Conservation (phyloP, 169 alveolate species). For the Plasmodium vinckei region DNA sequence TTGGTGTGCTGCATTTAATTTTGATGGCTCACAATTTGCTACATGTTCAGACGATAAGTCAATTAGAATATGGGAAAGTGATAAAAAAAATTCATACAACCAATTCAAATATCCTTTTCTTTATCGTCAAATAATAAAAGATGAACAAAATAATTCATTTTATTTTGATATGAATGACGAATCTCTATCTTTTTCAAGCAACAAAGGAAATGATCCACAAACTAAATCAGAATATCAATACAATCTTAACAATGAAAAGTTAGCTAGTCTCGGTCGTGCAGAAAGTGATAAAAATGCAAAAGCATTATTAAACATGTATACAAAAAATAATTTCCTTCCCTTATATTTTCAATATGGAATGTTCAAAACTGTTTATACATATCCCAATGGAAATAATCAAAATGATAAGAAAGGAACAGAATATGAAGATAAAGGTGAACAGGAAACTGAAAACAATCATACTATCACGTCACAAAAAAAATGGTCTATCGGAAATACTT, state of each 20-base stretch:
- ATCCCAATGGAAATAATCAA: background rate
- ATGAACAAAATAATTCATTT: conserved; percentile 11
- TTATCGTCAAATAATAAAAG: conserved; percentile 33
- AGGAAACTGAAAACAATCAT: no score
- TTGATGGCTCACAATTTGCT: conserved; percentile 80
- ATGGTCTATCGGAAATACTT: no score
- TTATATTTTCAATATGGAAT: conserved; percentile 46
- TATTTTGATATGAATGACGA: background rate
- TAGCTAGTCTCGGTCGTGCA: background rate
- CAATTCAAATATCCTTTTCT: conserved; percentile 61
- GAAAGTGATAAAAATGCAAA: background rate
- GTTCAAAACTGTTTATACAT: conserved; percentile 22
- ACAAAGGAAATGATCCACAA: background rate
- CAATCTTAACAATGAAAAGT: no score
- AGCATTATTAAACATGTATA: background rate
- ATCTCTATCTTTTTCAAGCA: background rate
- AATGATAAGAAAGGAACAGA: conserved; percentile 1
- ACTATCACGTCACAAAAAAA: no score
- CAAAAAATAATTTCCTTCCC: conserved; percentile 32
- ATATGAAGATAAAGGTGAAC: no score
- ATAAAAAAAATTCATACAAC: conserved; percentile 24
- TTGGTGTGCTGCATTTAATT: conserved; percentile 82
- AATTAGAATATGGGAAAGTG: conserved; percentile 45
- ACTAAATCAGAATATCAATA: background rate
- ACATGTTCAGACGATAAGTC: conserved; percentile 82